Base-by-base conservation (phyloP, 2,329 filamentous ascomycete species). In the Cladophialophora chaetospira region DNA sequence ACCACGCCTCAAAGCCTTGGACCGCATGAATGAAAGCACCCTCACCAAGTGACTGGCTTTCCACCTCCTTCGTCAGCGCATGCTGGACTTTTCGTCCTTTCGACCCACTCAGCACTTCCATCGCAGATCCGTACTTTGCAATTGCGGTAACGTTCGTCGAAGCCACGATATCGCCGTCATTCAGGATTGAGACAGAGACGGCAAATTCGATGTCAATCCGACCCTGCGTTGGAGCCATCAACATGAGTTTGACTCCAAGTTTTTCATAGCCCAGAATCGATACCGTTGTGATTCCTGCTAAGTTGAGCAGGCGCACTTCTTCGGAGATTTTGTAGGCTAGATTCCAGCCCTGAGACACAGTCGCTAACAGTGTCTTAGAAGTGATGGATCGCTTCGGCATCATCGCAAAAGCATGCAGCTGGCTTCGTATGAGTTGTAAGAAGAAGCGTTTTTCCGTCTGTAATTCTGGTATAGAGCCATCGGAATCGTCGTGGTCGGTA, bases 341-440 rank as follows among this genome's bases (percentile, higher is more conserved):
- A 58, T 74, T 68, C 76, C 76, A 78, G n/a, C 73, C 73, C 40
- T 68, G 60, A 6, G 74, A 73, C 15, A 78, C 67, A 48, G 74
- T 73, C 21, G 56, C 63, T n/a, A 78, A 67, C 19, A 78, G 65
- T 21, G 72, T 65, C 51, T 71, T 75, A 0, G 74, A 67, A 4
- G 70, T 57, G 13, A 70, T 63, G 3, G 67, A 68, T 29, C 71
- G 66, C 55, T 72, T 74, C 9, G 68, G 62, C 48, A 75, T 70
- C 13, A 66, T 68, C 2, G 70, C 57, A 21, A 75, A 62, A 9
- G 54, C 61, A 21, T 67, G 64, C 9, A 68, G 58, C 35, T 75
- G 70, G 21, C 58, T 68, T 50, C 73, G 70, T 43, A 78, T 68
- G 19, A 75, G 69, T 53, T 75, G 72, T 8, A 78, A 65, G 35